A percentile compares a stretch with the other conserved stretches of the same genome.
Evolutionary conservation across 352 stramenopile species (phyloP).

Genomic region (Phytophthora cactorum): DNA sequence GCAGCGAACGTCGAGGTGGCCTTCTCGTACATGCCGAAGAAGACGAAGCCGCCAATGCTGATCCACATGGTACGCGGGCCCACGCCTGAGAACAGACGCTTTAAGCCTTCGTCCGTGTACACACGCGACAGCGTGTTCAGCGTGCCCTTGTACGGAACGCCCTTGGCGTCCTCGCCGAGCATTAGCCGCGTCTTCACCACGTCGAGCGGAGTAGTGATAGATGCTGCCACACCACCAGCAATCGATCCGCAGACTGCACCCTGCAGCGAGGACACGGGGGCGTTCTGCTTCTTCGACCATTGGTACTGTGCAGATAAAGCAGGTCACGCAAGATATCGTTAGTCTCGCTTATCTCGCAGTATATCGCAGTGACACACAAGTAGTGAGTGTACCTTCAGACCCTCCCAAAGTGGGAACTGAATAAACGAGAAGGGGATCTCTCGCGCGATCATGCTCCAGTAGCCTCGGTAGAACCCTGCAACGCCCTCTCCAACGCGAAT

Average conservation of each 20-base stretch:
- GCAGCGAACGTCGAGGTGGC: conserved; percentile 71
- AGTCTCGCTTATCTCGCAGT: neutral
- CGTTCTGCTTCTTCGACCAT: conserved; percentile 81
- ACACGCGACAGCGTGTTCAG: conserved; percentile 92
- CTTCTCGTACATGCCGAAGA: conserved; percentile 99
- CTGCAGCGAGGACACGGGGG: conserved; percentile 90
- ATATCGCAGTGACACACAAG: neutral
- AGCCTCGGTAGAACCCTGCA: conserved; percentile 96
- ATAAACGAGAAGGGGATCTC: conserved; percentile 99
- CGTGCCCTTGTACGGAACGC: conserved; percentile 92
- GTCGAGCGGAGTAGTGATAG: conserved; percentile 98
- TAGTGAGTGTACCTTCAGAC: conserved; percentile 85
- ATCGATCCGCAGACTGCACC: conserved; percentile 95
- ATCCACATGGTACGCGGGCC: conserved; percentile 99
- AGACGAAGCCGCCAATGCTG: conserved; percentile 99
- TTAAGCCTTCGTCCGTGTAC: conserved; percentile 90
- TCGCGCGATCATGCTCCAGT: conserved; percentile 97
- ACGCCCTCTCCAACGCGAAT: conserved; percentile 85
- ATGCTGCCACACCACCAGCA: conserved; percentile 94
- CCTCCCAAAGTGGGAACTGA: conserved; percentile 99
- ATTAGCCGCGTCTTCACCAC: conserved; percentile 99
- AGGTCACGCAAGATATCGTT: conserved; percentile 5
- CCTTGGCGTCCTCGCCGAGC: conserved; percentile 95
- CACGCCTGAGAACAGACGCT: conserved; percentile 94
- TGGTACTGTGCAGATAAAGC: conserved; percentile 49